These are phyloP conservation scores for Schwanniomyces yamadae DNA, from an alignment of 805 yeast genomes.

Conservation along the genomic window DNA sequence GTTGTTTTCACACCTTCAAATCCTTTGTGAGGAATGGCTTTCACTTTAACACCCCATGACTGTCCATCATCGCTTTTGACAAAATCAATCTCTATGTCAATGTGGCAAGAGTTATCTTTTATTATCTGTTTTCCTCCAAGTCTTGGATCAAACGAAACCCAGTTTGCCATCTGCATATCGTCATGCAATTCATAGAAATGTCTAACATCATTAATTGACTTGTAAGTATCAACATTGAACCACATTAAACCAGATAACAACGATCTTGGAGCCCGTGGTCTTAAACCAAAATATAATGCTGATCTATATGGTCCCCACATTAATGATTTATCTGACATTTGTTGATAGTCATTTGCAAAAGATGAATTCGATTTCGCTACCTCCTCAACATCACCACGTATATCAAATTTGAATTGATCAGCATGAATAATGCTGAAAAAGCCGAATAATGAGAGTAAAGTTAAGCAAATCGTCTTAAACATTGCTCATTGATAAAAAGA, in stretches of 20 bases:
- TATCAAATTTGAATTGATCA: constrained; percentile 21
- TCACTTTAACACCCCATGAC: constrained; percentile 79
- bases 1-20: constrained; percentile 53
- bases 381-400: constrained; percentile 57
- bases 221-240: constrained; percentile 65
- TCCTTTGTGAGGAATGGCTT: constrained; percentile 59
- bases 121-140: constrained; percentile 80
- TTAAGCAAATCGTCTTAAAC: no score
- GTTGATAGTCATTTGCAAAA: constrained; percentile 15
- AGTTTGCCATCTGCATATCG: constrained; percentile 70
- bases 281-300: constrained; percentile 78
- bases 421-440: constrained; percentile 6
- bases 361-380: constrained; percentile 1
- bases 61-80: constrained; percentile 68
- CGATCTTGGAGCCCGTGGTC: constrained; percentile 78
- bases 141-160: constrained; percentile 88
- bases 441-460: no score
- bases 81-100: constrained; percentile 68
- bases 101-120: constrained; percentile 60
- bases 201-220: constrained; percentile 56
- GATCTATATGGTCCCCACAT: constrained; percentile 94
- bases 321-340: constrained; percentile 24
- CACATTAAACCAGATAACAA: constrained; percentile 82
- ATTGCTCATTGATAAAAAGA: no score
- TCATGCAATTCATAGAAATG: constrained; percentile 77